Base-by-base conservation (phyloP, 1,284 basidiomycete species). In the Ustilago lituana region DNA sequence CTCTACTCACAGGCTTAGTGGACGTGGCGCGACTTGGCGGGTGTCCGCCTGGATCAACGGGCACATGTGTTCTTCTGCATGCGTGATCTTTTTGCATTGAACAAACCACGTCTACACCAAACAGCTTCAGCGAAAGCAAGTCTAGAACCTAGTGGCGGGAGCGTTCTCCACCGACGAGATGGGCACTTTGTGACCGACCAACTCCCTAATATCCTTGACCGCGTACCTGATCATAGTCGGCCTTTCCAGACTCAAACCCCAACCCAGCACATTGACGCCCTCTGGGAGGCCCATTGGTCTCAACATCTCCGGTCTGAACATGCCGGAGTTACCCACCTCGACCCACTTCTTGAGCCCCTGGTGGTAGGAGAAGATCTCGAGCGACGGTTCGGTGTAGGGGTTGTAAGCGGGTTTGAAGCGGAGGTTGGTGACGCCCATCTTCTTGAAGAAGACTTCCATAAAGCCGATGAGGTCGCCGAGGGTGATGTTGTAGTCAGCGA, bases 251-350 rank as follows among this genome's bases (percentile, higher is more conserved):
- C 90, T 89, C 71, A 99, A 88, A 53, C 96, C 96, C 93, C 95
- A 99, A 17, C 96, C 96, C 71, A 96, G 90, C 3, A 98, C 95
- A 48, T 94, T 90, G 10, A 98, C 94, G 75, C 94, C 94, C 73
- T 94, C 92, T 3, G 96, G 96, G 80, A 99, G 89, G 37, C 96
- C 96, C 94, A 98, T 98, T 9, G 96, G 94, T 81, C 79, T 60
- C 43, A 99, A 86, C 95, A 99, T 98, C 83, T 99, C 96, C 3
- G 96, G 96, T 33, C 96, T 88, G 90, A 99, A 99, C 91, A 99
- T 96, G 40, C 96, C 96, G 77, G 92, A 95, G 85, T 87, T 87
- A 49, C 85, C 86, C 57, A 87, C 86, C 80, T 98, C 95, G 43
- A 99, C 95, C 94, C 96, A 98, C 82, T 93, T 93, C 80, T 90